Base-by-base conservation (phyloP, 2,329 filamentous ascomycete genomes). In the Diplodia corticola region DNA sequence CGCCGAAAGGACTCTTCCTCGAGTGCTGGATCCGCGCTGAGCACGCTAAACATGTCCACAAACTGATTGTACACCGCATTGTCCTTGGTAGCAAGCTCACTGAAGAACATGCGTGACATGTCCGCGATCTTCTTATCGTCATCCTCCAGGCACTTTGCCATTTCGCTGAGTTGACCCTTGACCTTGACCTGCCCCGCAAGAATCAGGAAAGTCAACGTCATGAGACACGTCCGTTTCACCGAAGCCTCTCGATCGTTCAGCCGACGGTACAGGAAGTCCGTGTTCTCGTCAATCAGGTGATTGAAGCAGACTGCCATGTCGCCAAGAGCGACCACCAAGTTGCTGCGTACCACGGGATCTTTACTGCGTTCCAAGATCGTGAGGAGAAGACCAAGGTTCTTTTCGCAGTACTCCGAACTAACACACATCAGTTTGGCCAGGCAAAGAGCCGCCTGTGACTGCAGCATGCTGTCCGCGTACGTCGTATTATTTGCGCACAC, bases 291-390 rank as follows among this genome's bases (percentile, higher is more conserved):
- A 71, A 99, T 97, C 59, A 99, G 86, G 75, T 99, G 95, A 75
- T 99, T 99, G 85, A 99, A 99, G 85, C 93, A 97, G 24, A 99
- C 95, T 0, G 96, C 96, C 95, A 99, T 99, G 76, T 99, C 95
- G 46, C 95, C 95, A 0, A 99, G 87, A 0, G 95, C 94, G 71
- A 99, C 96, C 20, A 99, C 96, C 10, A 96, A 92, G 75, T 99
- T 99, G 72, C 92, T 96, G 61, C 95, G 89, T 46, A 96, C 94
- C 20, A 93, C 96, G 1, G 96, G 91, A 73, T 97, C 92, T 35
- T 92, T 87, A 1, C 93, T 97, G 33, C 93, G 89, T 80, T 99
- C 95, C 83, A 99, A 93, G 73, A 99, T 98, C 17, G 94, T 98
- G 79, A 99, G 97, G 67, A 99, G 88, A 3, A 99, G 88, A 5